Base-by-base conservation (phyloP, 1,284 basidiomycete species). In the Phellopilus nigrolimitatus region DNA sequence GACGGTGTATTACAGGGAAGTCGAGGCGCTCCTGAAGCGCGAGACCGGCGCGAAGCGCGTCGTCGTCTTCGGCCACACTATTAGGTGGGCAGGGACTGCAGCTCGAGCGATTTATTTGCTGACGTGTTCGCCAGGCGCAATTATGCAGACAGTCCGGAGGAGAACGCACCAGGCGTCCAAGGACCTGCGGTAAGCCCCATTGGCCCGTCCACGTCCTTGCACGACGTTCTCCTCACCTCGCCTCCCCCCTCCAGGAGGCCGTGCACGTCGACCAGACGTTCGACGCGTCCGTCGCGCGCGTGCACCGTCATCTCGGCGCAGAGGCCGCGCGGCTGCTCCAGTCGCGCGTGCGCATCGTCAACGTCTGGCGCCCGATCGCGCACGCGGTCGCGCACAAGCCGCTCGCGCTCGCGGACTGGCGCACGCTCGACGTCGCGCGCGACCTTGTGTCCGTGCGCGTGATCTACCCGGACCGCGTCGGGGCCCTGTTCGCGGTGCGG, bases 211-310 rank as follows among this genome's bases (percentile, higher is more conserved):
- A 28, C 51, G 4, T 28, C 39, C 15, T 42, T 17, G 7, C 9
- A n/a, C n/a, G n/a, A 13, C 5, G 9, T 41, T 25, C 44, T 54
- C 45, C 48, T 3, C 30, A 24, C 13, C 13, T 17, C 33, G 19
- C 21, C 34, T 22, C 37, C 5, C 5, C 33, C 37, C n/a, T 22
- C 10, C 48, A 65, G 66, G 59, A 60, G 41, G 60, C 59, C 34
- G 75, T 75, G 0, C 81, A 83, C 59, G 73, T 80, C 50, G 82
- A 84, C 61, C 81, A 84, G 63, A 80, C 80, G 0, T 70, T 68
- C 34, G 58, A 65, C 9, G 72, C 79, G 2, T 67, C 75, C 10
- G 64, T 73, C 19, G 68, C 66, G 1, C 76, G 80, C 17, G 79
- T 83, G 2, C 72, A 74, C 53, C 69, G 73, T 9, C 79, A 82